Base-by-base conservation (phyloP, 345 rosid genomes). In the Geranium brycei region DNA sequence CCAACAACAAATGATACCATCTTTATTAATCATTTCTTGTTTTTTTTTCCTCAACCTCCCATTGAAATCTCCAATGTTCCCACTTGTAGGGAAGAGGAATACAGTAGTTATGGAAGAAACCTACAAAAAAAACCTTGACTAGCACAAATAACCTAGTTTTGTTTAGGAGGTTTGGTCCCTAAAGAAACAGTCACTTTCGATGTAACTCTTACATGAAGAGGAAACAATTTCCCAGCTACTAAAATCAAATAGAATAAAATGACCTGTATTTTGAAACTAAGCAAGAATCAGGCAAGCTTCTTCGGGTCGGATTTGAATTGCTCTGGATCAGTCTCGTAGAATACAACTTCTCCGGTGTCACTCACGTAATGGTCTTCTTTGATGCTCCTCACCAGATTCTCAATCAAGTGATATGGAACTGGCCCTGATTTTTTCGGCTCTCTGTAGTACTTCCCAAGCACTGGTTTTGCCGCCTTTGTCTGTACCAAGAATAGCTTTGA, bases 391-490 rank as follows among this genome's bases (percentile, higher is more conserved):
- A 78, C 1, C 8, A 88, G 76, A 61, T 60, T 57, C 55, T 65
- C 82, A 17, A 88, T 38, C 55, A 91, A 74, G 66, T 88, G 85
- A 55, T 82, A 77, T 31, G 96, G 96, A 61, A 88, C 58, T 40
- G 90, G 85, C 61, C 82, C 80, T 11, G 95, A 91, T 71, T 82
- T 88, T 72, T 75, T 71, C 0, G 97, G 97, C 66, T 91, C 86
- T 28, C 88, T 71, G 73, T 88, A 88, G 75, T 91, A 87, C 75
- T 85, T 81, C 62, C 95, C 91, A 2, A 88, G 69, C 62, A 91
- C 95, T 13, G 96, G 88, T 75, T 77, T 91, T 7, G 95, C 90
- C 64, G 97, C 96, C 72, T 88, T 81, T 3, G 97, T 91, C 91
- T 86, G 77, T 28, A 19, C 6, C 62, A 62, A 3, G 14, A 47